Evolutionary conservation across 306 rosid species (phyloP).

Genomic region (Medicago ruthenica): DNA sequence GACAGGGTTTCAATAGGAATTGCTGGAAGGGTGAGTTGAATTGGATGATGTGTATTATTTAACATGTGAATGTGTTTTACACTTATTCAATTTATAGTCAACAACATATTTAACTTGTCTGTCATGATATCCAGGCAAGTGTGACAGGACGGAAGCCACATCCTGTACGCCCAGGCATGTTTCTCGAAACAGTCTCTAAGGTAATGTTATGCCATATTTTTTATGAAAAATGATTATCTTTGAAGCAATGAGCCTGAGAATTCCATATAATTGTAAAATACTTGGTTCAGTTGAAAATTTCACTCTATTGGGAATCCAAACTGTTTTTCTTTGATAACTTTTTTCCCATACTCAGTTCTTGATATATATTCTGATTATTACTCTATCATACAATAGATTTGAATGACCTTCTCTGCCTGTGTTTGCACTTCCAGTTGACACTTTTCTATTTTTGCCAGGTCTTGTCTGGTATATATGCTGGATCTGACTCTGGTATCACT

Average conservation of each 20-base stretch:
- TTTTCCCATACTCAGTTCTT: not conserved
- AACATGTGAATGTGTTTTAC: conserved; percentile 8
- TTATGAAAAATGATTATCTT: conserved; percentile 27
- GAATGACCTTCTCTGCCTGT: conserved; percentile 21
- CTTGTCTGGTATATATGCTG: conserved; percentile 87
- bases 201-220: conserved; percentile 47
- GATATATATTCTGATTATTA: conserved; percentile 3
- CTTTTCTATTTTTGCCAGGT: conserved; percentile 56
- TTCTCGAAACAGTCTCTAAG: conserved; percentile 93
- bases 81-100: conserved; percentile 22
- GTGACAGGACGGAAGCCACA: conserved; percentile 70
- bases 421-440: conserved; percentile 18
- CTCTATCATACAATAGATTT: conserved; percentile 14
- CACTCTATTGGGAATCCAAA: not conserved
- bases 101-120: conserved; percentile 36
- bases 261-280: conserved; percentile 29
- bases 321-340: conserved; percentile 11
- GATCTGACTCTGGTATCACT: conserved; percentile 82
- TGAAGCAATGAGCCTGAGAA: conserved; percentile 23
- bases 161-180: conserved; percentile 98
- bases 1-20: conserved; percentile 56
- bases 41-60: conserved; percentile 34
- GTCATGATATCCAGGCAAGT: conserved; percentile 58
- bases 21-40: conserved; percentile 78
- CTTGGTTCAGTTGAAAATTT: conserved; percentile 33